These are phyloP conservation scores for Carex pumila DNA, from an alignment of 176 grass and related monocot genomes.

Conservation along the genomic window DNA sequence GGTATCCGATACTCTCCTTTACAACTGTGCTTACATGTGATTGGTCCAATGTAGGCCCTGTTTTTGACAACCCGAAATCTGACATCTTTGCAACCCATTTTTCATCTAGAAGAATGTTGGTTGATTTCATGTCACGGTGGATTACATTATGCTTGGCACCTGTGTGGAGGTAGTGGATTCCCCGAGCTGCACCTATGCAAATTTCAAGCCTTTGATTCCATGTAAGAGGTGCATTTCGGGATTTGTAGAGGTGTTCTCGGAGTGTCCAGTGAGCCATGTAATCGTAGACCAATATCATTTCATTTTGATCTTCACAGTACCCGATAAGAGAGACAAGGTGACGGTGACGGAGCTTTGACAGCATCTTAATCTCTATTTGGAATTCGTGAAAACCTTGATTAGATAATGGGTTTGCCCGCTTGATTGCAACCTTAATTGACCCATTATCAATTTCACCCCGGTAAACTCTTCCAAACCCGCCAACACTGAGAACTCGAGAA, in stretches of 20 bases:
- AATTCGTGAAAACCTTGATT: constrained; percentile 61
- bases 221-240: constrained; percentile 37
- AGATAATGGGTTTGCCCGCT: constrained; percentile 52
- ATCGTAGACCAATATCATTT: constrained; percentile 78
- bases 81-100: constrained; percentile 69
- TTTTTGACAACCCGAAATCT: constrained; percentile 63
- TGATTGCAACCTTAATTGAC: constrained; percentile 52
- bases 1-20: constrained; percentile 69
- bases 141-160: constrained; percentile 58
- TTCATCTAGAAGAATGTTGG: constrained; percentile 63
- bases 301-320: constrained; percentile 57
- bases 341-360: constrained; percentile 63
- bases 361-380: constrained; percentile 63
- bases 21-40: constrained; percentile 69
- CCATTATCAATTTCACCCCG: constrained; percentile 42
- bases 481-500: constrained; percentile 44
- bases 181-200: constrained; percentile 56
- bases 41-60: constrained; percentile 31
- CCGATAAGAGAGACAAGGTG: constrained; percentile 72
- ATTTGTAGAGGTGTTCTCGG: constrained; percentile 50
- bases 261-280: constrained; percentile 60
- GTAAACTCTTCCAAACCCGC: constrained; percentile 79
- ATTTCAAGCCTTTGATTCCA: constrained; percentile 72
- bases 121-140: constrained; percentile 71
- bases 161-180: constrained; percentile 66